Evolutionary conservation across 805 yeast genomes (phyloP).

Genomic region (Starmerella vaccinii): DNA sequence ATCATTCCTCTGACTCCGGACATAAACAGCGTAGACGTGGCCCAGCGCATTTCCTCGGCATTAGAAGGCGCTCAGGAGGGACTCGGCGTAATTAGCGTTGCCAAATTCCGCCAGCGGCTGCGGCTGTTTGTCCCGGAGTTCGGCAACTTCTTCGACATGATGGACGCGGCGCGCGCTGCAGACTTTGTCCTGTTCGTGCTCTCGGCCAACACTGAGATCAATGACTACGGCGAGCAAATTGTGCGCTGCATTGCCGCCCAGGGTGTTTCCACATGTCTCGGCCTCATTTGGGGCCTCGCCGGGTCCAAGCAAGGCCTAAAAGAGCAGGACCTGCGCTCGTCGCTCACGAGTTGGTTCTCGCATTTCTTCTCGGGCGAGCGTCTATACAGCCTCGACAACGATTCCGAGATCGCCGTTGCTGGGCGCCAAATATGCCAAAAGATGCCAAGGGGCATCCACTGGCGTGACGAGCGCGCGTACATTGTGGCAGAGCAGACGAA

Average conservation of each 20-base stretch:
- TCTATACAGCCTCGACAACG: constrained; percentile 56
- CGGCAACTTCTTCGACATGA: constrained; percentile 51
- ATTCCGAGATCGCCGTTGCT: constrained; percentile 61
- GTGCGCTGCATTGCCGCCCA: constrained; percentile 82
- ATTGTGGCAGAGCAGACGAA: constrained; percentile 58
- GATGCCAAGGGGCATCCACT: constrained; percentile 70
- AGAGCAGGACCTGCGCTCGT: constrained; percentile 58
- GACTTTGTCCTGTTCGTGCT: constrained; percentile 86
- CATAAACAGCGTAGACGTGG: constrained; percentile 35
- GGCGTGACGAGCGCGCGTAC: constrained; percentile 94
- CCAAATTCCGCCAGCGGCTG: constrained; percentile 63
- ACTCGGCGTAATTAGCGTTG: constrained; percentile 38
- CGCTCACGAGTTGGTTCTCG: constrained; percentile 53
- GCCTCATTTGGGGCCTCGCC: constrained; percentile 67
- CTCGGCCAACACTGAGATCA: constrained; percentile 78
- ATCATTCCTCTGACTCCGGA: constrained; percentile 71
- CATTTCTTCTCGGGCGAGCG: constrained; percentile 78
- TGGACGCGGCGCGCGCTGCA: constrained; percentile 81
- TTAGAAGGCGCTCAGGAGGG: constrained; percentile 21
- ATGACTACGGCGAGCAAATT: constrained; percentile 76
- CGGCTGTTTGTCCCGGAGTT: constrained; percentile 58
- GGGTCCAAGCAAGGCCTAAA: constrained; percentile 56
- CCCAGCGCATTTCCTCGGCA: constrained; percentile 17
- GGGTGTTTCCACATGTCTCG: constrained; percentile 75
- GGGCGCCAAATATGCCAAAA: constrained; percentile 72